Percentiles rank a stretch among this genome's conserved stretches.
These are phyloP conservation scores for Candida mattraensis DNA, from an alignment of 805 yeast genomes.

Conservation along the genomic window DNA sequence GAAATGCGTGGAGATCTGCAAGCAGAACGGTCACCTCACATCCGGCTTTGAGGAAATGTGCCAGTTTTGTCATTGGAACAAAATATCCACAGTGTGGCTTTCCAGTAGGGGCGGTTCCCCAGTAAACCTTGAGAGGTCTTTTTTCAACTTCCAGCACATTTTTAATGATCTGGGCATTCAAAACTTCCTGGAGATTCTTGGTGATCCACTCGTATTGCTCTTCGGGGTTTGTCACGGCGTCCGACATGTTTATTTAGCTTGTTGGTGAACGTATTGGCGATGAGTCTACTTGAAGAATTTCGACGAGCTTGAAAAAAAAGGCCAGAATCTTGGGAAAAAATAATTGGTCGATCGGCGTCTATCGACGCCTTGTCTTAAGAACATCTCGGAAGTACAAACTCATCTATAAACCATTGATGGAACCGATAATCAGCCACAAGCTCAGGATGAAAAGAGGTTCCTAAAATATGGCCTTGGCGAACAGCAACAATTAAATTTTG, in stretches of 20 bases:
- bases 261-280: neutral
- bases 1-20: slow-evolving; percentile 95
- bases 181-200: slow-evolving; percentile 85
- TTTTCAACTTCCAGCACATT: slow-evolving; percentile 77
- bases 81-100: slow-evolving; percentile 98
- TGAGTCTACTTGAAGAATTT: neutral
- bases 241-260: no score
- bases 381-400: slow-evolving; percentile 56
- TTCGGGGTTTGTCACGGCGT: slow-evolving; percentile 43
- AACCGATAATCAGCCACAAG: slow-evolving; percentile 53
- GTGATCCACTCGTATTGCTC: slow-evolving; percentile 76
- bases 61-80: slow-evolving; percentile 96
- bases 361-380: neutral
- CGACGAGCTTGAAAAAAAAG: slow-evolving; percentile 3
- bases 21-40: slow-evolving; percentile 88
- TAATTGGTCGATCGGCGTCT: slow-evolving; percentile 13
- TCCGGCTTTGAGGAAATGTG: slow-evolving; percentile 93
- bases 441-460: slow-evolving; percentile 84
- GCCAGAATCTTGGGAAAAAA: neutral
- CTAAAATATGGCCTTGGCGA: slow-evolving; percentile 62
- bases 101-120: slow-evolving; percentile 99
- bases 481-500: slow-evolving; percentile 64
- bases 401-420: slow-evolving; percentile 69
- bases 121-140: slow-evolving; percentile 83
- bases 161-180: slow-evolving; percentile 84